These are phyloP conservation scores for Monilinia vaccinii-corymbosi DNA, from an alignment of 2,329 filamentous ascomycete genomes.

Conservation along the genomic window DNA sequence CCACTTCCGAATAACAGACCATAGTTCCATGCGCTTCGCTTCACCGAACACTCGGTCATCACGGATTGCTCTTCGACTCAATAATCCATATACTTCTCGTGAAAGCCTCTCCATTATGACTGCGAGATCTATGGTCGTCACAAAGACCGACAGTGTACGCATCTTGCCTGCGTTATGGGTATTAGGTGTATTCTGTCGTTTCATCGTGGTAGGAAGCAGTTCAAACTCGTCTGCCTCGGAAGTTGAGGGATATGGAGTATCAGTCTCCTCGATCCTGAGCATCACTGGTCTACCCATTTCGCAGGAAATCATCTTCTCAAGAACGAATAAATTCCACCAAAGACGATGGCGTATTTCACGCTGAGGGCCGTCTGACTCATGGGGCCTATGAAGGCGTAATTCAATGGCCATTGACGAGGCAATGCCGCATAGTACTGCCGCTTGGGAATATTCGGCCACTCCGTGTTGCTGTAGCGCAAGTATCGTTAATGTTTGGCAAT, in stretches of 20 bases:
- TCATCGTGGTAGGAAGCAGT: slow-evolving; percentile 19
- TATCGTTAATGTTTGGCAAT: slow-evolving; percentile 25
- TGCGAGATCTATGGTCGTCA: slow-evolving; percentile 21
- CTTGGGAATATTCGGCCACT: slow-evolving; percentile 26
- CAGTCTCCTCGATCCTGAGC: slow-evolving; percentile 23
- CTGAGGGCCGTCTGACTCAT: slow-evolving; percentile 20
- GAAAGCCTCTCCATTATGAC: slow-evolving; percentile 22
- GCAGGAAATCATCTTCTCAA: slow-evolving; percentile 27
- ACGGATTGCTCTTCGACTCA: slow-evolving; percentile 22
- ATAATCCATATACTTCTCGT: slow-evolving; percentile 24
- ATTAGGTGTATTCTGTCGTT: slow-evolving; percentile 2
- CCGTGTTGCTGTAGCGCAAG: slow-evolving; percentile 26
- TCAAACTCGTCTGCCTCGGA: slow-evolving; percentile 28
- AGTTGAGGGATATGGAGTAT: slow-evolving; percentile 24
- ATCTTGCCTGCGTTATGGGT: slow-evolving; percentile 20
- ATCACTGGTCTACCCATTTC: slow-evolving; percentile 26
- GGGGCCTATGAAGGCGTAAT: slow-evolving; percentile 22
- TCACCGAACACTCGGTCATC: slow-evolving; percentile 22
- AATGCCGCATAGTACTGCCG: slow-evolving; percentile 23
- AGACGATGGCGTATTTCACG: slow-evolving; percentile 24
- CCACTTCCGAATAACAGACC: slow-evolving; percentile 21
- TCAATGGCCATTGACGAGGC: slow-evolving; percentile 27
- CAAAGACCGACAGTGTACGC: slow-evolving; percentile 25
- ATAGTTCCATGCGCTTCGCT: slow-evolving; percentile 20
- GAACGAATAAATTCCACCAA: slow-evolving; percentile 29